Conservation (phyloP, 768 basidiomycete genomes). For the Pulveroboletus frians region DNA sequence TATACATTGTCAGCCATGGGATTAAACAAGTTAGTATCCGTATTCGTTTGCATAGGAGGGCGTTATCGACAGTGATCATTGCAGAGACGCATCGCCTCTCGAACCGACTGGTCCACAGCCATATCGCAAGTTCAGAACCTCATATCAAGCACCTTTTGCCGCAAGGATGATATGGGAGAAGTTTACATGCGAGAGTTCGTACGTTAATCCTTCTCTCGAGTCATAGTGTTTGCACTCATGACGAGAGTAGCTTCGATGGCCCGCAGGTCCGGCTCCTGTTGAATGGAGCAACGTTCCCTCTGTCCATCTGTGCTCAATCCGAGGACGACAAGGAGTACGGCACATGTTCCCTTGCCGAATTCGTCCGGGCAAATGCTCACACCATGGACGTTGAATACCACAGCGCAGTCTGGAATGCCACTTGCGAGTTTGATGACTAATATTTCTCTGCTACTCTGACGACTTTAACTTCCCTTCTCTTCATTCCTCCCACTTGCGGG, state of each 20-base stretch:
- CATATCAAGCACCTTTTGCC: conserved; percentile 37
- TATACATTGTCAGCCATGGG: conserved; percentile 35
- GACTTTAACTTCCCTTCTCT: no score
- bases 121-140: conserved; percentile 34
- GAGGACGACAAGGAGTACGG: conserved; percentile 29
- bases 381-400: conserved; percentile 27
- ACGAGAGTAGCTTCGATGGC: conserved; percentile 24
- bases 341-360: conserved; percentile 34
- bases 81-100: conserved; percentile 33
- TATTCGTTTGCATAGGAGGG: background rate
- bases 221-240: background rate
- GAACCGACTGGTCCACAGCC: conserved; percentile 20
- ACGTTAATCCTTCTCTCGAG: background rate
- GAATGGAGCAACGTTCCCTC: conserved; percentile 36
- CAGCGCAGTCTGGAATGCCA: conserved; percentile 33
- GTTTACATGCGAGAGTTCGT: conserved; percentile 37
- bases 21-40: conserved; percentile 30
- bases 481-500: no score
- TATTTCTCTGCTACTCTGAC: no score
- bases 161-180: conserved; percentile 41
- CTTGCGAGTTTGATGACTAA: conserved; percentile 24
- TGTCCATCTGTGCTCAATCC: conserved; percentile 30
- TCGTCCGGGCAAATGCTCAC: conserved; percentile 27
- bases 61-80: background rate
- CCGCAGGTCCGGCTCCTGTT: conserved; percentile 39